Percentiles rank a stretch among this genome's conserved stretches.
Evolutionary conservation across 164 flowering plant genomes (phyloP).

Genomic region (Vitis cinerea): DNA sequence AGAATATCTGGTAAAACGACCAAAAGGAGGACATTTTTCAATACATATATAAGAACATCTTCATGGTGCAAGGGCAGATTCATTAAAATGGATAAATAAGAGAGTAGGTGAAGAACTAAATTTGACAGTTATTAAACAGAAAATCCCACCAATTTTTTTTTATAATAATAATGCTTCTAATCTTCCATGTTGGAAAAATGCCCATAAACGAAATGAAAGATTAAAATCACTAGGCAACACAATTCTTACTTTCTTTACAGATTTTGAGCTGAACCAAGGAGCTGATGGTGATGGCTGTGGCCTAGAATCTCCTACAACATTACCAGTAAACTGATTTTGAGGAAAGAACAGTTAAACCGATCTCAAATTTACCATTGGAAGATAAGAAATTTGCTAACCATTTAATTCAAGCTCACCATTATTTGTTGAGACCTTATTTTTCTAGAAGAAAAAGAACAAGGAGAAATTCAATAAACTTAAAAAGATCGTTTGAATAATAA

Average conservation of each 20-base stretch:
- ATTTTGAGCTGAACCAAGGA: slow-evolving; percentile 70
- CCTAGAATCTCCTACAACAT: slow-evolving; percentile 40
- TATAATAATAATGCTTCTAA: too few relatives aligned
- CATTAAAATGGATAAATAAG: neutral
- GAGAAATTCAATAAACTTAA: neutral
- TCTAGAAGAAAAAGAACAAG: slow-evolving; percentile 15
- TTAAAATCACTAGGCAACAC: neutral
- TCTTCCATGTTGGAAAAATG: too few relatives aligned
- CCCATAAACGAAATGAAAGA: too few relatives aligned
- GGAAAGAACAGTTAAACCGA: neutral
- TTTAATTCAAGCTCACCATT: slow-evolving; percentile 26
- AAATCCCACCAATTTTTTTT: too few relatives aligned
- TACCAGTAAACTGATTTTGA: neutral
- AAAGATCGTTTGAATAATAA: neutral
- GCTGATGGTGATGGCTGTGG: slow-evolving; percentile 43
- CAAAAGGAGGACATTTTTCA: neutral
- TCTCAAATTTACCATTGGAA: neutral
- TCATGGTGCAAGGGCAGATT: neutral
- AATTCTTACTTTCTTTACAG: slow-evolving; percentile 61
- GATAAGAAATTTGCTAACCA: slow-evolving; percentile 29
- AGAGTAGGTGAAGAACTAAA: too few relatives aligned
- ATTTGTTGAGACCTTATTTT: slow-evolving; percentile 18
- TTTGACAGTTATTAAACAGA: too few relatives aligned
- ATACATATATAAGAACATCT: too few relatives aligned
- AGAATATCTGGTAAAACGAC: neutral